Conservation (phyloP, 805 yeast species). For the Peterozyma toletana region DNA sequence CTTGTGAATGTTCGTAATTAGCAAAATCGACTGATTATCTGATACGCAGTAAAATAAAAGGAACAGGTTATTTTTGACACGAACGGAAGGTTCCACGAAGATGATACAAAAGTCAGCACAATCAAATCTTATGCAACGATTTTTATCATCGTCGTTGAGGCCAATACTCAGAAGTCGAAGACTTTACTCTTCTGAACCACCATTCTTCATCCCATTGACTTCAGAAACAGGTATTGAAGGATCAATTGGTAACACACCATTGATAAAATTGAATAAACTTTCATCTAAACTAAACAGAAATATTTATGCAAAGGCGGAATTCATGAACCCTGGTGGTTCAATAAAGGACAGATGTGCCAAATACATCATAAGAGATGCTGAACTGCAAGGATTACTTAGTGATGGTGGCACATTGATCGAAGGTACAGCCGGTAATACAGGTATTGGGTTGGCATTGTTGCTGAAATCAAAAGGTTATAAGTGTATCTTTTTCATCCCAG, state of each 20-base stretch:
- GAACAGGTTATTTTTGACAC: too few species aligned
- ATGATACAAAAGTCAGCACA: too few species aligned
- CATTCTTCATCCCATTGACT: too few species aligned
- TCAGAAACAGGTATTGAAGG: too few species aligned
- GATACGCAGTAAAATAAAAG: too few species aligned
- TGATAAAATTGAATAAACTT: conserved; percentile 58
- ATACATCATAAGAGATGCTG: conserved; percentile 62
- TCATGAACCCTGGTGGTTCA: conserved; percentile 77
- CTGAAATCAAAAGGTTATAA: conserved; percentile 72
- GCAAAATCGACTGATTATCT: too few species aligned
- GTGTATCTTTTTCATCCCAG: conserved; percentile 78
- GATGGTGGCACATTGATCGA: conserved; percentile 70
- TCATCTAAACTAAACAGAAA: conserved; percentile 64
- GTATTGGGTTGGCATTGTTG: conserved; percentile 74
- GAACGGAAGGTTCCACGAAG: too few species aligned
- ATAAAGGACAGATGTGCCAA: conserved; percentile 85
- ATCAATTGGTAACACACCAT: conserved; percentile 70
- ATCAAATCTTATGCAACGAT: too few species aligned
- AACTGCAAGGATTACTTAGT: conserved; percentile 38
- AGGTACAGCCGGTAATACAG: conserved; percentile 89
- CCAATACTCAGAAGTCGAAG: too few species aligned
- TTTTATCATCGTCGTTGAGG: too few species aligned
- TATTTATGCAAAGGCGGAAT: conserved; percentile 70
- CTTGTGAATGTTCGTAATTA: too few species aligned
- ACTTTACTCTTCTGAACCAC: too few species aligned